Base-by-base conservation (phyloP, 805 yeast genomes). In the Candida maltosa region DNA sequence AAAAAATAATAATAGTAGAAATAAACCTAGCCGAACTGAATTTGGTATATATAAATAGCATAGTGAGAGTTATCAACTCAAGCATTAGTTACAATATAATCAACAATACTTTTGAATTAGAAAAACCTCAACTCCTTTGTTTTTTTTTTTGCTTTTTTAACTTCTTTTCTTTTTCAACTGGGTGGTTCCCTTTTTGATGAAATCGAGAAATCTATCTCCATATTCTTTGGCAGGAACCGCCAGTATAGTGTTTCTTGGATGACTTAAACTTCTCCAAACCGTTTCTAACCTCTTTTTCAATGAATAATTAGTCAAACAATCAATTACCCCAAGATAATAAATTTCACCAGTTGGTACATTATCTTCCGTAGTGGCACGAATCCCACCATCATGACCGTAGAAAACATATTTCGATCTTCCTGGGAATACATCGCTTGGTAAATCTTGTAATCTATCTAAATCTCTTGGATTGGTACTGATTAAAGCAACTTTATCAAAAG, bases 321-420 rank as follows among this genome's bases (percentile, higher is more conserved):
- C 98, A 44, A 93, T 93, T 25, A 93, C 82, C 6, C 98, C 98
- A 48, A 93, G 64, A 51, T 89, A 93, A 60, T 93, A 93, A 6
- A 91, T 75, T 36, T 82, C 75, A 20, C 76, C 69, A 23, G 76
- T 51, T 16, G 87, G 85, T 31, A 76, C 70, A 51, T 83, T 70
- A 21, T 72, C 48, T 35, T 68, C 79, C 50, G 81, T 76, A 1
- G 95, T 79, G 3, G 91, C 81, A 32, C 82, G 67, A 26, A 84
- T 77, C 3, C 97, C 97, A 12, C 96, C 96, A 55, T 84, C 88
- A 49, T 80, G 86, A 9, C 78, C 72, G 59, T 87, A 85, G 47
- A 86, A 86, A 25, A 70, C 65, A 40, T 74, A 76, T 36, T 69
- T 69, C 37, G 75, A 70, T 31, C 74, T 52, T n/a, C 69, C 71